Evolutionary conservation across 2,329 filamentous ascomycete genomes (phyloP).

Genomic region (Rosellinia necatrix): DNA sequence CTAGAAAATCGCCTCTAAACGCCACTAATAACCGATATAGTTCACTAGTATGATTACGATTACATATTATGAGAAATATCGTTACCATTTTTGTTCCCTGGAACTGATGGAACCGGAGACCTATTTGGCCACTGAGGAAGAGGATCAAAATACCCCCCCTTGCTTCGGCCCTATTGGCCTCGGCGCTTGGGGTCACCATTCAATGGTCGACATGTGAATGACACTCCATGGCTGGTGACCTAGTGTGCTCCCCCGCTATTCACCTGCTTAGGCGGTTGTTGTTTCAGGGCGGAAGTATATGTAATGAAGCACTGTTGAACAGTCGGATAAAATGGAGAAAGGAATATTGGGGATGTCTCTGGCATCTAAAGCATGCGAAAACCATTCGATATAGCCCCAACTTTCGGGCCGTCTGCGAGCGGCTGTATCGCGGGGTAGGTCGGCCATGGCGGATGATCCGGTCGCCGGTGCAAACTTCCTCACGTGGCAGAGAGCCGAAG

Average conservation of each 20-base stretch:
- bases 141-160: neutral
- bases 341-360: neutral
- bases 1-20: too few relatives aligned
- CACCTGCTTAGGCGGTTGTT: too few relatives aligned
- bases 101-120: neutral
- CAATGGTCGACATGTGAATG: neutral
- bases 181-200: neutral
- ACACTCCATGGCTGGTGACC: neutral
- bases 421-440: slow-evolving; percentile 11
- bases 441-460: neutral
- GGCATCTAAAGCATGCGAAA: too few relatives aligned
- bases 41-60: too few relatives aligned
- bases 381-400: too few relatives aligned
- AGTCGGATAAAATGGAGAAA: neutral
- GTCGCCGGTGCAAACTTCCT: slow-evolving; percentile 6
- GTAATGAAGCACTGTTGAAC: too few relatives aligned
- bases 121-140: neutral
- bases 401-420: slow-evolving; percentile 11
- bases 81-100: neutral
- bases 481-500: neutral
- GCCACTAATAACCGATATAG: too few relatives aligned
- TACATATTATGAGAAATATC: neutral
- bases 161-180: slow-evolving; percentile 15
- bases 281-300: too few relatives aligned
- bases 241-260: too few relatives aligned